Evolutionary conservation across 225 moss, liverwort and hornwort species (phyloP).

Genomic region (Straminergon stramineum): DNA sequence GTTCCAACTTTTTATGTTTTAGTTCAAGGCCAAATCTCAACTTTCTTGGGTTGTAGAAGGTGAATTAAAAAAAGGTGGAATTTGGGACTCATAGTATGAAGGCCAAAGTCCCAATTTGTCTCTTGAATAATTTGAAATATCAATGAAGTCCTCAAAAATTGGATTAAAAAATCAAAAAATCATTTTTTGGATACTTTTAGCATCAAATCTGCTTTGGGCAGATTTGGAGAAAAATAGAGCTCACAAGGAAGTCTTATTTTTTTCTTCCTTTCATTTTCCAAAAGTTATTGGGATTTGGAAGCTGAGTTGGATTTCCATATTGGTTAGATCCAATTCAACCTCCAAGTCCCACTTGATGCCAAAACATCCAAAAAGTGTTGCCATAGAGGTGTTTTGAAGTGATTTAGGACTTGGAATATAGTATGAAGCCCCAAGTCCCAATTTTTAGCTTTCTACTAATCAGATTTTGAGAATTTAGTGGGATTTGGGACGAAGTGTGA

Average conservation of each 20-base stretch:
- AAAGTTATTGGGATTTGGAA: background rate
- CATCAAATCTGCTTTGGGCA: background rate
- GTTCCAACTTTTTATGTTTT: rapidly evolving
- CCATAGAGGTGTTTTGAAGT: background rate
- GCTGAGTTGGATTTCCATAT: rapidly evolving
- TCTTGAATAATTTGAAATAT: background rate
- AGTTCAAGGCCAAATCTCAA: background rate
- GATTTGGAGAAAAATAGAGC: rapidly evolving
- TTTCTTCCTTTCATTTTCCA: background rate
- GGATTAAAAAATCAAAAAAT: background rate
- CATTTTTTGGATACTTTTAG: background rate
- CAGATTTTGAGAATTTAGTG: background rate
- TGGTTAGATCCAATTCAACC: rapidly evolving
- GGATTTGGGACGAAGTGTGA: background rate
- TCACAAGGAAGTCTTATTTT: background rate
- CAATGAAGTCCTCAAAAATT: background rate
- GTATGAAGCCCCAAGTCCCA: background rate
- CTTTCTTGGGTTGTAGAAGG: background rate
- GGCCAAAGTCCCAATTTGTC: background rate
- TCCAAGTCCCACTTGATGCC: rapidly evolving
- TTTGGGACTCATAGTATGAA: background rate
- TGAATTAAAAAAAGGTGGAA: background rate
- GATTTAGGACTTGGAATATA: background rate
- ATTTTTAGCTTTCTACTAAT: background rate
- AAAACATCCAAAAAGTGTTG: background rate